Conservation (phyloP, 306 rosid species). For the Vachellia pachyceras region DNA sequence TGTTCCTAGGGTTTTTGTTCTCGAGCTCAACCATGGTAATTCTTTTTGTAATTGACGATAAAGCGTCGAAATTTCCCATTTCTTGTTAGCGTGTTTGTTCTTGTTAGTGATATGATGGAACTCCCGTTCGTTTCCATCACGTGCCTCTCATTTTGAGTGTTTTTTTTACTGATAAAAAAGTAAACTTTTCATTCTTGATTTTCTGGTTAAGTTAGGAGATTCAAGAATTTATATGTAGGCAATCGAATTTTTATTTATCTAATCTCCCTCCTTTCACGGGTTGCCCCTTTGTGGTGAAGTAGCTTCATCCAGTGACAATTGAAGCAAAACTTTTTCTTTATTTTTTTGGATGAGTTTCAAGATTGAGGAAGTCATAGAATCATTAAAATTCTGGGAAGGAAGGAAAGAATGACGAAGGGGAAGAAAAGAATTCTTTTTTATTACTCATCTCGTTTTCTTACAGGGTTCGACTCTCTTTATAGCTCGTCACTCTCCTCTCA, state of each 20-base stretch:
- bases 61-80: neutral
- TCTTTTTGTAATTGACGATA: neutral
- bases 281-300: neutral
- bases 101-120: neutral
- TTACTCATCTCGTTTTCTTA: no score
- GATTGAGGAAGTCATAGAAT: neutral
- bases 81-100: neutral
- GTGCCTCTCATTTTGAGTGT: neutral
- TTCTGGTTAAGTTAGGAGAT: neutral
- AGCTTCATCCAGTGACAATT: neutral
- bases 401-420: no score
- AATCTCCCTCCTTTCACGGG: neutral
- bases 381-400: no score
- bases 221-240: neutral
- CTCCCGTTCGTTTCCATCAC: neutral
- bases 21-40: slow-evolving; percentile 10
- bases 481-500: no score
- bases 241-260: neutral
- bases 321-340: neutral
- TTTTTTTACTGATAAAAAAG: neutral
- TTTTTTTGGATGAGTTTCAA: neutral
- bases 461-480: no score
- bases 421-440: no score
- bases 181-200: neutral
- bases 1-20: slow-evolving; percentile 16